A percentile compares a stretch with the other conserved stretches of the same genome.
phyloP scores from a whole-genome alignment of 495 filamentous ascomycete species.

The Terfezia claveryi region DNA sequence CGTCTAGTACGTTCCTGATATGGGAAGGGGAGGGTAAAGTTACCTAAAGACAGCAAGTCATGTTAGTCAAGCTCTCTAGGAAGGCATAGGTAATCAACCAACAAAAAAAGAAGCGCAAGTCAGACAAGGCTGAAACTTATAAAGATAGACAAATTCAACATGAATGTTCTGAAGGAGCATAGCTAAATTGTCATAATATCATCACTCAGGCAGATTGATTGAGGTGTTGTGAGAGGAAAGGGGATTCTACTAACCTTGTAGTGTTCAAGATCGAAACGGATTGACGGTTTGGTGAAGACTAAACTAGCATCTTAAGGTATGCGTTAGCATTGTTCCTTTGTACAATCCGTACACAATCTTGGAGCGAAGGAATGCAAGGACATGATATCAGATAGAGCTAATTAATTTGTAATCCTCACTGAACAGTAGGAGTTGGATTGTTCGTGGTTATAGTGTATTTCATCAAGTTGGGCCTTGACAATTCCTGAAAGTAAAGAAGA shows the following conservation, averaged over 20 bases:
- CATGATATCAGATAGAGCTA: constrained; percentile 1
- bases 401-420: constrained; percentile 12
- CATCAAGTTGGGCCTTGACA: constrained; percentile 10
- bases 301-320: no score
- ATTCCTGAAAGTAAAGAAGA: no score
- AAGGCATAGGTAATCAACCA: not conserved
- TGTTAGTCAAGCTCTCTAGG: no score
- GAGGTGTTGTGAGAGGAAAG: no score
- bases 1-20: no score
- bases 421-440: constrained; percentile 21
- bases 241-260: not conserved
- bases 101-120: constrained; percentile 6
- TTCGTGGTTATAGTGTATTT: constrained; percentile 8
- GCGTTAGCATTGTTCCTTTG: no score
- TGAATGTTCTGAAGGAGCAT: constrained; percentile 18
- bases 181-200: constrained; percentile 16
- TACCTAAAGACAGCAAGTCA: no score
- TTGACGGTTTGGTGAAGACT: no score
- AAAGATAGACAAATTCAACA: constrained; percentile 17
- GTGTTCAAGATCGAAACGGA: no score
- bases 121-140: constrained; percentile 23
- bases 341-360: no score
- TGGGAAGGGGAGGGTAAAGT: no score
- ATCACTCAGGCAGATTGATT: constrained; percentile 13
- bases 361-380: not conserved